phyloP scores from a whole-genome alignment of 768 basidiomycete genomes.

The Boletus insuetus region DNA sequence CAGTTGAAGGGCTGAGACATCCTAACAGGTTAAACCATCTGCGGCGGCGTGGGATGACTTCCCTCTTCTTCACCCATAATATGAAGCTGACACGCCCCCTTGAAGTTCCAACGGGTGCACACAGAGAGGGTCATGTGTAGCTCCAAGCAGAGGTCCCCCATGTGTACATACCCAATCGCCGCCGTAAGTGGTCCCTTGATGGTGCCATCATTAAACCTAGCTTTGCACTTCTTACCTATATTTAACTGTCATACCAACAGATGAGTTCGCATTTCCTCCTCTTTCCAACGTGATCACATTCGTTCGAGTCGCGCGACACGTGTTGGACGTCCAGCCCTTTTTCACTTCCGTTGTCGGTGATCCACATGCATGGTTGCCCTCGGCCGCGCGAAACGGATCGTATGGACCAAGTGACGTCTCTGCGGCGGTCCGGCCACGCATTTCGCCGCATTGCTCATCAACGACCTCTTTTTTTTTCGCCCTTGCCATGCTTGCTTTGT shows the following conservation, averaged over 20 bases:
- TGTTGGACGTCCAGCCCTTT: constrained; percentile 2
- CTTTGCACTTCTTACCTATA: background rate
- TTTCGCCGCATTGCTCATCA: background rate
- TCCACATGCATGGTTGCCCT: constrained; percentile 1
- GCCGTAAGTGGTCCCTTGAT: too few species aligned
- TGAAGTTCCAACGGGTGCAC: background rate
- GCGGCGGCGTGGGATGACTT: too few species aligned
- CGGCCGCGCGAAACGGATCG: constrained; percentile 12
- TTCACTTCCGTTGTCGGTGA: constrained; percentile 20
- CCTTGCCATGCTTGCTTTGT: background rate
- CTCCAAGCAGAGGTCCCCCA: background rate
- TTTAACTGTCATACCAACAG: background rate
- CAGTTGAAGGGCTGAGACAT: too few species aligned
- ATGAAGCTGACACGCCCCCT: too few species aligned
- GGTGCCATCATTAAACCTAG: constrained; percentile 9
- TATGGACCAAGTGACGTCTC: background rate
- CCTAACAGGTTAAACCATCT: too few species aligned
- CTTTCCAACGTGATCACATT: background rate
- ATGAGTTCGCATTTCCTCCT: background rate
- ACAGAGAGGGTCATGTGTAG: too few species aligned
- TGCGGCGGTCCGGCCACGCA: background rate
- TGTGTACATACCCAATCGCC: background rate
- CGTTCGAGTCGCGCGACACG: constrained; percentile 9
- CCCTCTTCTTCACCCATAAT: too few species aligned
- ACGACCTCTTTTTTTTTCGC: background rate